Base-by-base conservation (phyloP, 768 basidiomycete species). In the Podaxis sp. region DNA sequence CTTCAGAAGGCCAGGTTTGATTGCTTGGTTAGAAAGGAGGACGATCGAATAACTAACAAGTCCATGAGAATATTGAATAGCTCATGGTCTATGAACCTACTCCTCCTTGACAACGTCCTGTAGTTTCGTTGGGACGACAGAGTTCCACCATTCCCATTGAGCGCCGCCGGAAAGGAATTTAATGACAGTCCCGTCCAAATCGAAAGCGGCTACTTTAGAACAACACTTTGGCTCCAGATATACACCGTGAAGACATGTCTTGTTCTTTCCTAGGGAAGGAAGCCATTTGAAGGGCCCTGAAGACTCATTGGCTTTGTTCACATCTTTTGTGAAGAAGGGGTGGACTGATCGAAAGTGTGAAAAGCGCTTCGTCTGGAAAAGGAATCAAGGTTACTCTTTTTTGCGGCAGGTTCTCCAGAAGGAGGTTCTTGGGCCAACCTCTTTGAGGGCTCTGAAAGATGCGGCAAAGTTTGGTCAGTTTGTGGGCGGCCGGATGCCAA, bases 171-270 rank as follows among this genome's bases (percentile, higher is more conserved):
- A 78, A 62, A 20, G 61, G 64, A 55, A 74, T 66, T 22, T 72
- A 71, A 97, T 94, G 63, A 96, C 68, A 0, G 93, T 95, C 2
- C 91, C 93, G 70, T 97, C 95, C 24, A 97, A 77, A 72, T 97
- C 95, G 65, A 95, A 91, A 12, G 87, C 83, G 10, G 91, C 90
- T 36, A 94, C 83, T 66, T 87, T 89, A n/a, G 78, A 38, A 1
- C 74, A 75, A 7, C 77, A 74, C 12, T 73, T 70, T 0, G 87
- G 87, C 0, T 71, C 66, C 4, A 77, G 70, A 63, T 82, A 76
- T 51, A 75, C 63, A 11, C 72, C 81, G 62, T 82, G 75, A 37
- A 82, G 71, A 72, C 81, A 84, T 15, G 79, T 75, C 2, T 71
- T 66, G 1, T 69, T 70, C 13, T 72, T 67, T 13, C 81, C 81